phyloP scores from a whole-genome alignment of 148 eudicot species.

The Spergularia marina region DNA sequence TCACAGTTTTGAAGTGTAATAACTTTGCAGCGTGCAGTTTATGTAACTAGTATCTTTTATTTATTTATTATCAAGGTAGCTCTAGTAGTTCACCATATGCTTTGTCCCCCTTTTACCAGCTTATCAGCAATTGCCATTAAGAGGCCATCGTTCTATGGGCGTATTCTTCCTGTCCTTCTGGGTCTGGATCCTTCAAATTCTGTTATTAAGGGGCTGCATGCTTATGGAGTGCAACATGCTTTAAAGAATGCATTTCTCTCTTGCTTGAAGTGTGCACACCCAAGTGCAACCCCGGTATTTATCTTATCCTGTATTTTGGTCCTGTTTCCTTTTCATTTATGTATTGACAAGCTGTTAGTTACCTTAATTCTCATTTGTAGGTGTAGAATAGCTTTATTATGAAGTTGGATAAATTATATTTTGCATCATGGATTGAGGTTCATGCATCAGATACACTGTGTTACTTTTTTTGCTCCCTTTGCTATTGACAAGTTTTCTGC shows the following conservation, averaged over 20 bases:
- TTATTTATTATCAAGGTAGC: background rate
- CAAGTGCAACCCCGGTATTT: slow-evolving; percentile 92
- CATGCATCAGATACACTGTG: background rate
- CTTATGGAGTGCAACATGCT: slow-evolving; percentile 71
- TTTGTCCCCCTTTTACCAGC: slow-evolving; percentile 40
- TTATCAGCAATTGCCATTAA: slow-evolving; percentile 76
- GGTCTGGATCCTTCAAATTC: slow-evolving; percentile 78
- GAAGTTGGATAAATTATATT: background rate
- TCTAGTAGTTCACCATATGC: slow-evolving; percentile 8
- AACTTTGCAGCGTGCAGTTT: background rate
- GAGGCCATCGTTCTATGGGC: slow-evolving; percentile 96
- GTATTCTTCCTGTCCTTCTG: slow-evolving; percentile 88
- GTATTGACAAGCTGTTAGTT: background rate
- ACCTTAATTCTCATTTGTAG: background rate
- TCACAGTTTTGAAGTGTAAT: background rate
- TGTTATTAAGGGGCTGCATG: slow-evolving; percentile 52
- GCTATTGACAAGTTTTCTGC: background rate
- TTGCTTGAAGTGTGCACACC: slow-evolving; percentile 81
- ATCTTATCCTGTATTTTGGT: slow-evolving; percentile 3
- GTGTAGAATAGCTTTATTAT: slow-evolving; percentile 3
- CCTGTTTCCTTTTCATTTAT: slow-evolving; percentile 5
- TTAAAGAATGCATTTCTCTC: slow-evolving; percentile 81
- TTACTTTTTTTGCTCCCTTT: slow-evolving; percentile 4
- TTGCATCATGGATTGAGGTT: background rate
- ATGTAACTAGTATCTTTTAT: background rate